Evolutionary conservation across 2,329 filamentous ascomycete species (phyloP), one percentile per base, ranked within the genome.

Genomic region (Pestalotiopsis sp.): DNA sequence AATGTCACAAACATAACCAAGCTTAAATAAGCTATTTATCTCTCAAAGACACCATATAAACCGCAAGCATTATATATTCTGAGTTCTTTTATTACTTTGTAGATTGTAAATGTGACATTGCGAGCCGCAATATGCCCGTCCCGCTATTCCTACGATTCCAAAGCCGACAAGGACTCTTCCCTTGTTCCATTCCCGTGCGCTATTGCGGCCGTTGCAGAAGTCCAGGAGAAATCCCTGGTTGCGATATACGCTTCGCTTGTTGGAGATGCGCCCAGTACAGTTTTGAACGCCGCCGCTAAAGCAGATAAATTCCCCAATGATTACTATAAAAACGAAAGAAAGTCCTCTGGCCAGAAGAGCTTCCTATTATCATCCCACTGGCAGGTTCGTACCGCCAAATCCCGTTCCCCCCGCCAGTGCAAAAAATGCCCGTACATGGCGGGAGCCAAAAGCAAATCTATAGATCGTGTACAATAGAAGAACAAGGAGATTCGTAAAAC

Each of bases 401-500:
- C 25, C 38, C 45, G 66, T 31, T 59, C 45, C 9, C 7, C 45
- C 14, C 45, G 20, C 45, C 45, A 52, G 45, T 52, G 31, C 31
- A 36, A 52, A 2, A 52, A 52, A 20, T n/a, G 14, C 45, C 45
- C 45, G 17, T 52, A 52, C 45, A 52, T 52, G 45, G 45, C 45
- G n/a, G 45, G 45, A 52, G 45, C 45, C 45, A 59, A 59, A 36
- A 59, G 57, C 23, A 27, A 59, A 36, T 68, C 66, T 70, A 66
- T 68, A 64, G 57, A 39, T 66, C 66, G 63, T 70, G 61, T 66
- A 70, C 66, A 66, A 12, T 61, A 20, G 49, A 25, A 39, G 57
- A 23, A 41, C 62, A 66, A 68, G 66, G 36, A 74, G 71, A 75
- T 74, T 74, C 73, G 72, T 75, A 60, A 75, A 65, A 52, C 69